A percentile compares a stretch with the other conserved stretches of the same genome.
Evolutionary conservation across 495 filamentous ascomycete species (phyloP).

Genomic region (Penicillium coffeae): DNA sequence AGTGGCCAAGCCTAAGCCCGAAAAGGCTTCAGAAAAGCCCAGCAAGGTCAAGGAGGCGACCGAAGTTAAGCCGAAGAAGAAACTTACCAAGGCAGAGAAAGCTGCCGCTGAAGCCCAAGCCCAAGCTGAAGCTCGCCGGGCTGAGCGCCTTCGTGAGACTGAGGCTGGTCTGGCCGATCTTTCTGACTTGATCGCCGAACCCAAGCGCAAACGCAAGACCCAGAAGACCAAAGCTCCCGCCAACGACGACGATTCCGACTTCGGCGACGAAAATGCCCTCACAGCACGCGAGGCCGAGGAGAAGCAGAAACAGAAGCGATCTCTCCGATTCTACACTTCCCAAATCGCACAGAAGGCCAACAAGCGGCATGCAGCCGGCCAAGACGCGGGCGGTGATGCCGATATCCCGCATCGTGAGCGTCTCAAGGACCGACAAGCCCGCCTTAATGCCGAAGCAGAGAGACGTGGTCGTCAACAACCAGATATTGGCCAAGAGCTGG

Average conservation of each 20-base stretch:
- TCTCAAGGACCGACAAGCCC: conserved; percentile 73
- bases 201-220: conserved; percentile 28
- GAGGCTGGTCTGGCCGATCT: conserved; percentile 72
- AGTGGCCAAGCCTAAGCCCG: conserved; percentile 1
- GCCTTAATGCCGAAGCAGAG: conserved; percentile 84
- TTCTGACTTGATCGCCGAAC: conserved; percentile 36
- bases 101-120: conserved; percentile 49
- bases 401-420: conserved; percentile 92
- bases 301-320: conserved; percentile 82
- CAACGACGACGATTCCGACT: conserved; percentile 55
- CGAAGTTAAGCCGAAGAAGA: conserved; percentile 30
- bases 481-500: conserved; percentile 56
- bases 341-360: conserved; percentile 91
- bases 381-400: conserved; percentile 82
- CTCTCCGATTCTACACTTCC: conserved; percentile 91
- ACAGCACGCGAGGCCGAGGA: conserved; percentile 66
- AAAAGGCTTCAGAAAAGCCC: conserved; percentile 8
- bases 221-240: conserved; percentile 30
- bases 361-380: conserved; percentile 75
- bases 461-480: conserved; percentile 67
- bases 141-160: conserved; percentile 51
- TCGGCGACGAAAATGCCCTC: conserved; percentile 62
- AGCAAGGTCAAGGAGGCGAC: conserved; percentile 22
- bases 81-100: conserved; percentile 49
- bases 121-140: conserved; percentile 51